Percentiles rank a stretch among this genome's conserved stretches.
These are phyloP conservation scores for Microbotryomycetes sp. DNA, from an alignment of 1,284 basidiomycete genomes.

Conservation along the genomic window DNA sequence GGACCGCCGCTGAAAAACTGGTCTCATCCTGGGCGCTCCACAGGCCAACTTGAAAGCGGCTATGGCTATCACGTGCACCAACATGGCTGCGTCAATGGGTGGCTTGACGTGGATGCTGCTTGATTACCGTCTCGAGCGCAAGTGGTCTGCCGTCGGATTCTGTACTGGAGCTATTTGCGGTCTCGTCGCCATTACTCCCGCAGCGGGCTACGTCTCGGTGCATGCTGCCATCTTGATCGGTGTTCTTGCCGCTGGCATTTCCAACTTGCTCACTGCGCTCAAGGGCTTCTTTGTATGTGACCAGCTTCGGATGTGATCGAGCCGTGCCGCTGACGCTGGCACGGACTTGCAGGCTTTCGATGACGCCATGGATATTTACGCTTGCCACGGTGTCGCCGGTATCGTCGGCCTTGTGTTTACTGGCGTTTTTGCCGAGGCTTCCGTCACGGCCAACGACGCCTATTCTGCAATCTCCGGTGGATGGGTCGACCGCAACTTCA, in stretches of 20 bases:
- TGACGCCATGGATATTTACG: conserved; percentile 54
- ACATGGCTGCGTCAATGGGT: conserved; percentile 41
- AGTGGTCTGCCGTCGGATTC: conserved; percentile 64
- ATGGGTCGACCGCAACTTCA: conserved; percentile 59
- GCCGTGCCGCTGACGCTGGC: conserved; percentile 49
- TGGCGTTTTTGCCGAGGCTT: conserved; percentile 63
- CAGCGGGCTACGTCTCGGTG: conserved; percentile 47
- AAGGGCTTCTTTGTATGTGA: conserved; percentile 40
- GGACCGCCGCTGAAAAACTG: too few species aligned
- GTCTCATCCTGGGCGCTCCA: too few species aligned
- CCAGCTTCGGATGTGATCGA: conserved; percentile 8
- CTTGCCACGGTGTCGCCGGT: conserved; percentile 66
- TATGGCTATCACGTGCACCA: conserved; percentile 44
- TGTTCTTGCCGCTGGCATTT: conserved; percentile 61
- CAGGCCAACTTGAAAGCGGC: conserved; percentile 43
- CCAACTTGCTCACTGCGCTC: conserved; percentile 82
- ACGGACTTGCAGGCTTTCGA: conserved; percentile 59
- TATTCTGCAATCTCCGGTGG: conserved; percentile 54
- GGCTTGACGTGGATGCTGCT: conserved; percentile 44
- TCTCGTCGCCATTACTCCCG: conserved; percentile 69
- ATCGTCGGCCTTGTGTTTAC: conserved; percentile 78
- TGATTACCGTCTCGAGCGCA: conserved; percentile 44
- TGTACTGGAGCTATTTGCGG: conserved; percentile 57
- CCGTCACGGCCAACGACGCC: conserved; percentile 67
- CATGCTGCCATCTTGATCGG: conserved; percentile 64